These are phyloP conservation scores for Lasiodiplodia hormozganensis DNA, from an alignment of 2,329 filamentous ascomycete species.

Conservation along the genomic window DNA sequence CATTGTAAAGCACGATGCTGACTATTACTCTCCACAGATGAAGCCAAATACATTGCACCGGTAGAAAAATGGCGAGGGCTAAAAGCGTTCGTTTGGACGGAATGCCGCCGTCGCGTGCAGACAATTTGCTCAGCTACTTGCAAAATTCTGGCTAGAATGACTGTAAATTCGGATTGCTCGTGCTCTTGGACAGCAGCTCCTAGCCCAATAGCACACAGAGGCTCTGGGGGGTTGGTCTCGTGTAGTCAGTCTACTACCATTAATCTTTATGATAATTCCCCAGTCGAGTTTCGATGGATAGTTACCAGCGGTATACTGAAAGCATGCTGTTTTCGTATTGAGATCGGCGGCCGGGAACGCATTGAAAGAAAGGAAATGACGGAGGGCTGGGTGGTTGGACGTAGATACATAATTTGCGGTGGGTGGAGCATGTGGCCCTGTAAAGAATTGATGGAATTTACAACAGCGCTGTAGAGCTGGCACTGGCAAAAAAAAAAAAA, in stretches of 20 bases:
- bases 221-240: too few relatives aligned
- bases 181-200: background rate
- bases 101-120: background rate
- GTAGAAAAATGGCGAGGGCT: background rate
- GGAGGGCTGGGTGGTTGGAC: background rate
- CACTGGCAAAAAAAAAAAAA: background rate
- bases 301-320: background rate
- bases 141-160: background rate
- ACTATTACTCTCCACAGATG: background rate
- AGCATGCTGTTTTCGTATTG: background rate
- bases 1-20: background rate
- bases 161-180: background rate
- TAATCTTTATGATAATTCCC: too few relatives aligned
- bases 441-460: background rate
- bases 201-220: too few relatives aligned
- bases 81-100: background rate
- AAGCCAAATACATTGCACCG: background rate
- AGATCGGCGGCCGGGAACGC: constrained; percentile 4
- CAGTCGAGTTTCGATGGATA: background rate
- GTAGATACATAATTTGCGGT: background rate
- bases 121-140: background rate
- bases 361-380: background rate
- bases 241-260: too few relatives aligned
- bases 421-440: background rate
- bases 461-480: background rate